A percentile compares a stretch with the other conserved stretches of the same genome.
phyloP scores from a whole-genome alignment of 2,329 filamentous ascomycete species.

The Madurella fahalii region DNA sequence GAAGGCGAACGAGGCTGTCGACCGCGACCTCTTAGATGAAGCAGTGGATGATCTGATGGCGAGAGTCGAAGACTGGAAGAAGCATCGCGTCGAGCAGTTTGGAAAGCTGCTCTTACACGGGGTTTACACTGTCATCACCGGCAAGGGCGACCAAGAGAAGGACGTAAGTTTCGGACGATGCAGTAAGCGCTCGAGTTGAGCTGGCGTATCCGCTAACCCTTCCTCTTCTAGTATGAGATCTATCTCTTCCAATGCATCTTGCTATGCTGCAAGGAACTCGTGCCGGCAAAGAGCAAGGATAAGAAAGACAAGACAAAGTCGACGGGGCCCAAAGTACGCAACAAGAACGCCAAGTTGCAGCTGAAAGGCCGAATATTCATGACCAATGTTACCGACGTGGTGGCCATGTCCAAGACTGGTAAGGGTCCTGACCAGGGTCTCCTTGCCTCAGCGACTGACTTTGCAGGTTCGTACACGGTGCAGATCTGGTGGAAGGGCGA shows the following conservation, averaged over 20 bases:
- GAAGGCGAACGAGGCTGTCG: conserved; percentile 86
- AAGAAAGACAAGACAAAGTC: conserved; percentile 64
- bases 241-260: conserved; percentile 95
- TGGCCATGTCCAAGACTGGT: conserved; percentile 85
- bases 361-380: conserved; percentile 98
- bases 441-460: conserved; percentile 27
- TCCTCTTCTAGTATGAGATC: conserved; percentile 73
- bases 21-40: conserved; percentile 78
- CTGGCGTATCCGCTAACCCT: conserved; percentile 19
- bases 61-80: conserved; percentile 96
- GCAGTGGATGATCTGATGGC: conserved; percentile 75
- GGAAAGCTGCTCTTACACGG: conserved; percentile 85
- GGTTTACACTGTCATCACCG: conserved; percentile 86
- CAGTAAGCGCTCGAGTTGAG: background rate
- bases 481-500: conserved; percentile 99
- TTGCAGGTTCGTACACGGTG: conserved; percentile 79
- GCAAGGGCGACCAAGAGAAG: conserved; percentile 80
- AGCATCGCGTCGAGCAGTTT: conserved; percentile 84
- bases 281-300: conserved; percentile 76
- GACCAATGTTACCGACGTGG: conserved; percentile 96
- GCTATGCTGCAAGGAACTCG: conserved; percentile 93
- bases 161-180: conserved; percentile 56
- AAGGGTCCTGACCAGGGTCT: conserved; percentile 31
- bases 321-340: conserved; percentile 52
- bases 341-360: conserved; percentile 77